Base-by-base conservation (phyloP, 2,329 filamentous ascomycete genomes). In the Fusarium piperis region DNA sequence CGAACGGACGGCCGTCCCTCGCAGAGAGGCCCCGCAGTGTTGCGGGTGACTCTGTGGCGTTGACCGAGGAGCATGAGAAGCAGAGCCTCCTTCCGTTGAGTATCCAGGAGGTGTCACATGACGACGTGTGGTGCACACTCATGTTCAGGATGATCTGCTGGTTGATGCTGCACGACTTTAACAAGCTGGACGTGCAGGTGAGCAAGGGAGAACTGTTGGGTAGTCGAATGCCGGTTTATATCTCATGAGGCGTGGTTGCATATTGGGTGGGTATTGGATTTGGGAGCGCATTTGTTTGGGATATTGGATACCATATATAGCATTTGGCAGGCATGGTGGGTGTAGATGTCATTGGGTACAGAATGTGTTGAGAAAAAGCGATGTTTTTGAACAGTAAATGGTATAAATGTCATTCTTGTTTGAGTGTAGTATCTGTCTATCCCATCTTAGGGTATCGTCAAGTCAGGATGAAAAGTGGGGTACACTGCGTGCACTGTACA, bases 61-160 rank as follows among this genome's bases (percentile, higher is more conserved):
- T 36, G 53, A 41, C 11, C 11, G 23, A 75, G 64, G 70, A 67
- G 1, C 59, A 68, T 10, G 41, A 35, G 3, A 61, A 52, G 53
- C 60, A 39, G 15, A 65, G 44, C 6, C 48, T 63, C 7, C 57
- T 58, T 10, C 57, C 72, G 12, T 70, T 81, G 38, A 72, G 74
- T 10, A 61, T 73, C 3, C 64, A 77, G 56, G 60, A 67, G 6
- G 77, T 76, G 13, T 76, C 76, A n/a, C 77, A 81, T 46, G 81
- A 83, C 46, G 81, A 83, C 9, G 83, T 88, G n/a, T 89, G 87
- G 87, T 86, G 85, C 70, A 85, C 84, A 9, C 78, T 89, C 18
- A 81, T 89, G 5, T 87, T 89, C 68, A 79, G 87, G 28, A 89
- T 89, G 87, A 80, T 89, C 26, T 89, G 87, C 74, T 89, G 87